phyloP scores from a whole-genome alignment of 1,284 basidiomycete species.

The Trametes polyzona region DNA sequence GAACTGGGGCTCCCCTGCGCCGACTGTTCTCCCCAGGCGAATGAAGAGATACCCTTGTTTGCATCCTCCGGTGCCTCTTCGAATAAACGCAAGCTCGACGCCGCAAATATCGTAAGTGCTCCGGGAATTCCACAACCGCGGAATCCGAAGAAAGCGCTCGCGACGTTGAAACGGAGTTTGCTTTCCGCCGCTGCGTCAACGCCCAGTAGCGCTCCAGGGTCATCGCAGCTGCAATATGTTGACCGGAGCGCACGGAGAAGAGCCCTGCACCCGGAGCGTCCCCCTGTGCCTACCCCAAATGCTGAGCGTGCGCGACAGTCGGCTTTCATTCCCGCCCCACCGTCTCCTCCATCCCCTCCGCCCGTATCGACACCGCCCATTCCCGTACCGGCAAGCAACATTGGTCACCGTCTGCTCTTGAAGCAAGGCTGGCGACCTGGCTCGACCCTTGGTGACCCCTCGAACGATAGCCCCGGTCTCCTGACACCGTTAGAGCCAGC shows the following conservation, averaged over 20 bases:
- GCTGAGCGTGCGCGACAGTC: slow-evolving; percentile 47
- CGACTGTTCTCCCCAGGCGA: slow-evolving; percentile 53
- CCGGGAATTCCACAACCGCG: not conserved
- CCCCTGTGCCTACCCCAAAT: slow-evolving; percentile 5
- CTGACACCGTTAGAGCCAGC: slow-evolving; percentile 59
- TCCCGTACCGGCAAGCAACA: slow-evolving; percentile 57
- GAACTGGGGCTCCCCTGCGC: slow-evolving; percentile 59
- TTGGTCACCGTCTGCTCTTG: slow-evolving; percentile 67
- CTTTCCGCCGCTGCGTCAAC: slow-evolving; percentile 49
- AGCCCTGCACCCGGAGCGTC: slow-evolving; percentile 49
- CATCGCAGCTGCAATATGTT: slow-evolving; percentile 43
- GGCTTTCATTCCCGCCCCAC: slow-evolving; percentile 3
- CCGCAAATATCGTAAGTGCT: not conserved
- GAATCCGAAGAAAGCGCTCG: slow-evolving; percentile 60
- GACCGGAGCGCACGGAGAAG: slow-evolving; percentile 74
- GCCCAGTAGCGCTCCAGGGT: slow-evolving; percentile 12
- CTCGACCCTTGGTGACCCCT: slow-evolving; percentile 51
- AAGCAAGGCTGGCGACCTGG: slow-evolving; percentile 80
- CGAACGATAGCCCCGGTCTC: slow-evolving; percentile 42
- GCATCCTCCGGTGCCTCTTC: slow-evolving; percentile 30
- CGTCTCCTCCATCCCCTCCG: slow-evolving; percentile 19
- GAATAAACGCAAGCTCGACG: slow-evolving; percentile 39
- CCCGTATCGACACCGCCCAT: slow-evolving; percentile 43
- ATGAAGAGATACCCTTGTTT: slow-evolving; percentile 66
- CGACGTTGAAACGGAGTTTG: slow-evolving; percentile 61